Percentiles rank a stretch among this genome's conserved stretches.
Conservation (phyloP, 352 stramenopile species). For the Pythium grandisporangium region DNA sequence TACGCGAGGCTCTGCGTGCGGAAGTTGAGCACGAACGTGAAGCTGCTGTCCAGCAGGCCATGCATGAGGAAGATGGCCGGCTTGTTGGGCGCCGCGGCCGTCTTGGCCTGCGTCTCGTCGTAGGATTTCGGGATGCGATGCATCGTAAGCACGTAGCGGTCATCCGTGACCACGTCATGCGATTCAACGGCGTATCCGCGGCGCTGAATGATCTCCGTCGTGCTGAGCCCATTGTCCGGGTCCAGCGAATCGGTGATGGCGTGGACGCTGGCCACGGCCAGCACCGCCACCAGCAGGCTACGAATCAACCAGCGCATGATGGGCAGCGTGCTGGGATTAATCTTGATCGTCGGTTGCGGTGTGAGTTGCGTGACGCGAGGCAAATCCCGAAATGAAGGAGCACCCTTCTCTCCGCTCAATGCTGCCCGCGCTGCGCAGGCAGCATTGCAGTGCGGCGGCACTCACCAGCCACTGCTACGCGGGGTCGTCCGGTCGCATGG, state of each 20-base stretch:
- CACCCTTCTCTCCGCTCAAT: no score
- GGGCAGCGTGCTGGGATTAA: no score
- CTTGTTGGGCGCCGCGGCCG: conserved; percentile 22
- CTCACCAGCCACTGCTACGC: no score
- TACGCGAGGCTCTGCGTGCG: conserved; percentile 50
- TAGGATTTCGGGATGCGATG: conserved; percentile 49
- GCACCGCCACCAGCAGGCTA: not conserved
- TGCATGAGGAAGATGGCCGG: conserved; percentile 41
- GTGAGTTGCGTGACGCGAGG: no score
- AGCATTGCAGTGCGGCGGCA: no score
- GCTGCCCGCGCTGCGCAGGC: no score
- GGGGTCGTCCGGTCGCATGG: no score
- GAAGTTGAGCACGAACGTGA: conserved; percentile 53
- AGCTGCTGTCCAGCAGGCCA: conserved; percentile 49
- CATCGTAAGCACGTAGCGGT: conserved; percentile 59
- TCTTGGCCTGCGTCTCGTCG: conserved; percentile 23
- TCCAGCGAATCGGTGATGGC: conserved; percentile 17
- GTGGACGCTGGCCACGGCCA: conserved; percentile 1
- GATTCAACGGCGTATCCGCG: conserved; percentile 46
- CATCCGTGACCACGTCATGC: conserved; percentile 43
- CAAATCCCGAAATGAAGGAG: no score
- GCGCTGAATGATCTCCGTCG: conserved; percentile 32
- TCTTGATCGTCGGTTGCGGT: no score
- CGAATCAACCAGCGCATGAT: no score
- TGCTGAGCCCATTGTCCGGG: conserved; percentile 28